Evolutionary conservation across 768 basidiomycete species (phyloP).

Genomic region (Pleurotus platypus): DNA sequence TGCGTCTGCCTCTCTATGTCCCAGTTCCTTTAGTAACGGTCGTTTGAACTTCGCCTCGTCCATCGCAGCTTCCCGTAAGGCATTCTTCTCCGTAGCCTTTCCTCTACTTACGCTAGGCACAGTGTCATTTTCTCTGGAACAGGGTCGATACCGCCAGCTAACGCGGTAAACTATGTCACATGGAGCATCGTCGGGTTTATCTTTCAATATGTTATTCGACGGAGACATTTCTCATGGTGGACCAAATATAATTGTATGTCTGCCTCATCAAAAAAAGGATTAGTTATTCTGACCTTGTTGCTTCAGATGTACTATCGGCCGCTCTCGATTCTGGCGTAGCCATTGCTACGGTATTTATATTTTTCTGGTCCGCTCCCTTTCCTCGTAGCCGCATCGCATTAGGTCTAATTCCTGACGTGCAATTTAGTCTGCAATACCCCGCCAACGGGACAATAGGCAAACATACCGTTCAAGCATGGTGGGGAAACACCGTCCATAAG

Average conservation of each 20-base stretch:
- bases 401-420: background rate
- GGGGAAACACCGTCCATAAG: slow-evolving; percentile 25
- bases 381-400: background rate
- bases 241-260: slow-evolving; percentile 55
- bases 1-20: slow-evolving; percentile 24
- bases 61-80: slow-evolving; percentile 32
- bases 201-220: slow-evolving; percentile 59
- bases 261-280: background rate
- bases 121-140: slow-evolving; percentile 56
- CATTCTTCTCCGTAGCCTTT: background rate
- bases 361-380: slow-evolving; percentile 7
- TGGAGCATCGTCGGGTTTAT: slow-evolving; percentile 65
- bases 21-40: background rate
- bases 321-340: slow-evolving; percentile 56
- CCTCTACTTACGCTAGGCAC: background rate
- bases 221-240: slow-evolving; percentile 66
- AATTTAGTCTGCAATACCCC: slow-evolving; percentile 9
- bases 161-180: slow-evolving; percentile 63
- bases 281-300: background rate
- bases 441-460: slow-evolving; percentile 7
- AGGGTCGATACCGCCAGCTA: slow-evolving; percentile 61
- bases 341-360: slow-evolving; percentile 34
- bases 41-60: background rate
- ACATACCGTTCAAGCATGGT: slow-evolving; percentile 9
- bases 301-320: slow-evolving; percentile 50